A percentile compares a stretch with the other conserved stretches of the same genome.
These are phyloP conservation scores for Metschnikowia hibisci DNA, from an alignment of 805 yeast species.

Conservation along the genomic window DNA sequence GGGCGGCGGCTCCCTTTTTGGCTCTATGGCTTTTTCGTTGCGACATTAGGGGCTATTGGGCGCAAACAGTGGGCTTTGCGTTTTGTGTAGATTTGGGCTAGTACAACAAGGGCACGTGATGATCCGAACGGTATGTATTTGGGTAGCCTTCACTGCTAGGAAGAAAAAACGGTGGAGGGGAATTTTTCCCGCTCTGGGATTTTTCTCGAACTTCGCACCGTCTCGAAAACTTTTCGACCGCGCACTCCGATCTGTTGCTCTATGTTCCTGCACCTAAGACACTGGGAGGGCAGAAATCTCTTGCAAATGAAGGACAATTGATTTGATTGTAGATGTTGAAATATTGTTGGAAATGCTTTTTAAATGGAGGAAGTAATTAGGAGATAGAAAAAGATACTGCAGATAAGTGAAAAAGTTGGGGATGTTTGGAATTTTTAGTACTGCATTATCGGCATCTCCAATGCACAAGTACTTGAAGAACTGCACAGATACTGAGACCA, in stretches of 20 bases:
- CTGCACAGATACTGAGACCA: no score
- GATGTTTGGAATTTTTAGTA: no score
- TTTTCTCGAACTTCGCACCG: constrained; percentile 6
- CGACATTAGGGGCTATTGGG: constrained; percentile 12
- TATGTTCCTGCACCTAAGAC: neutral
- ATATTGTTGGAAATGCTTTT: no score
- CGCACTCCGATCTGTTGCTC: constrained; percentile 3
- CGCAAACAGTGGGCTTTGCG: constrained; percentile 1
- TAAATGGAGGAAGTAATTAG: no score
- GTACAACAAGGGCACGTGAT: neutral
- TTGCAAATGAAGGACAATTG: no score
- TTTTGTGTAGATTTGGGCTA: constrained; percentile 1
- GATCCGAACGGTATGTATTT: neutral
- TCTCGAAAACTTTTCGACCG: constrained; percentile 6
- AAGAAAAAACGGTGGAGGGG: constrained; percentile 4
- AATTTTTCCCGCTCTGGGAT: constrained; percentile 1
- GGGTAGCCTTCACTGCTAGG: constrained; percentile 3
- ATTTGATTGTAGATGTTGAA: no score
- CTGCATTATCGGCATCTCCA: no score
- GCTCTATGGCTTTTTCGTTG: constrained; percentile 18
- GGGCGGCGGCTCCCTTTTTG: constrained; percentile 12
- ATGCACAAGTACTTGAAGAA: no score
- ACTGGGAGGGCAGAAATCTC: no score
- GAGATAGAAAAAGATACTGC: no score
- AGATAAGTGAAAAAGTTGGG: no score